phyloP scores from a whole-genome alignment of 495 filamentous ascomycete genomes.

The Aspergillus conjunctus region DNA sequence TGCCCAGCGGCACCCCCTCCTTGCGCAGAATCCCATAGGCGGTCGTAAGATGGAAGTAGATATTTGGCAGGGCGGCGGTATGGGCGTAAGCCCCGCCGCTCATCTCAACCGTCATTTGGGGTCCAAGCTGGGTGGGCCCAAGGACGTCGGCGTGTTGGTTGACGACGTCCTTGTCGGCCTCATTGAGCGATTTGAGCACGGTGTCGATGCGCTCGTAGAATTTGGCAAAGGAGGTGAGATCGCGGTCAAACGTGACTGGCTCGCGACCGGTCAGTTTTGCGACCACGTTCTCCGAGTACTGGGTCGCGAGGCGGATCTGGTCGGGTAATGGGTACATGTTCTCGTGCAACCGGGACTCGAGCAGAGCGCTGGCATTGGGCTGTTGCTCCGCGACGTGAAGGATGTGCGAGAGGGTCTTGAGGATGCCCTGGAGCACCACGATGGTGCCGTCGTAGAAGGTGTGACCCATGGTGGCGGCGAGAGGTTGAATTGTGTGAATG shows the following conservation, averaged over 20 bases:
- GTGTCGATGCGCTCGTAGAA: slow-evolving; percentile 44
- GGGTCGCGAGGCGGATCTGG: slow-evolving; percentile 47
- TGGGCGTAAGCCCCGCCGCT: slow-evolving; percentile 38
- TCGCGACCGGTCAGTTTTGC: slow-evolving; percentile 39
- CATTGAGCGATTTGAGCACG: slow-evolving; percentile 40
- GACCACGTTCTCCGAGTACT: slow-evolving; percentile 34
- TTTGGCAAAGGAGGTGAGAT: slow-evolving; percentile 41
- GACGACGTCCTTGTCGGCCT: slow-evolving; percentile 42
- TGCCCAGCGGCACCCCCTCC: slow-evolving; percentile 59
- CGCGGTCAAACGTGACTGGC: slow-evolving; percentile 34
- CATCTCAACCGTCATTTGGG: slow-evolving; percentile 13
- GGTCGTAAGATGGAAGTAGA: slow-evolving; percentile 61
- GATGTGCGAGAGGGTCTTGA: slow-evolving; percentile 35
- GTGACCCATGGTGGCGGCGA: slow-evolving; percentile 23
- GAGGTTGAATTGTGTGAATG: neutral
- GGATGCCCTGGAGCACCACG: slow-evolving; percentile 27
- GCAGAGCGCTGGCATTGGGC: slow-evolving; percentile 27
- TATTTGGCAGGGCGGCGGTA: slow-evolving; percentile 52
- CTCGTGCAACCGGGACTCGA: slow-evolving; percentile 31
- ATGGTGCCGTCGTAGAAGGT: slow-evolving; percentile 40
- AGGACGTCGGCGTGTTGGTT: slow-evolving; percentile 24
- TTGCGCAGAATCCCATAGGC: slow-evolving; percentile 59
- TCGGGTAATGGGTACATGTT: slow-evolving; percentile 54
- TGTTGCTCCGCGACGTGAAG: slow-evolving; percentile 30
- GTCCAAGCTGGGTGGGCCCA: slow-evolving; percentile 22